Evolutionary conservation across 257 asterid genomes (phyloP), one percentile per base, ranked within the genome.

Genomic region (Solanum rostratum): DNA sequence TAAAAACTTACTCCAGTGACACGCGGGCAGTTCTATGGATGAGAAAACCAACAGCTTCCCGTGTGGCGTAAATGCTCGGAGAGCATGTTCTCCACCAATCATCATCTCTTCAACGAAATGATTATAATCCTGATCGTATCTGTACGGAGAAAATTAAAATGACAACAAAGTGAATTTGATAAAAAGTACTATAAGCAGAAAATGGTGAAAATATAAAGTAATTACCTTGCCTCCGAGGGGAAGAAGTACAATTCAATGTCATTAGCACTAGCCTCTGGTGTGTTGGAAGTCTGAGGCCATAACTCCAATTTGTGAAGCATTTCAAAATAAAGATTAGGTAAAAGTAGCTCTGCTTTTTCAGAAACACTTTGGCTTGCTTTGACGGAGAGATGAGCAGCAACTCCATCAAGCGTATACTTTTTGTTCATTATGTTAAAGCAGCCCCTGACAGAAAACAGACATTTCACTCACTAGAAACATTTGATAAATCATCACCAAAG

Each of bases 1-100:
- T 24, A 11, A n/a, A 9, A 80, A 88, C 97, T 90, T 82, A 95
- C 99, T 92, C 97, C 97, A 92, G 78, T 89, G 88, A 41, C 11
- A 57, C 41, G 88, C 59, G 39, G 98, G 96, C 85, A 96, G 84
- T 84, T 92, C 94, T 2, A 57, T 82, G 16, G 97, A 95, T 85
- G 97, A 81, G 66, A 93, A 95, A 71, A 94, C 86, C 90, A 96
- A 88, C 49, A 94, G 95, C 88, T 96, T 98, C 1, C 94, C 95
- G 84, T 91, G 90, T 82, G 86, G 83, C 79, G 89, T 12, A 7
- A 49, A 19, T 20, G 87, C 95, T 92, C 85, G 94, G 88, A 94
- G 45, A 41, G 91, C 98, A 54, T 92, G 93, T 82, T 92, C 92
- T 39, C 87, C 20, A 1, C 2, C 19, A 43, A 84, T 81, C 96